These are phyloP conservation scores for Ganoderma meredithae DNA, from an alignment of 1,284 basidiomycete species.

Conservation along the genomic window DNA sequence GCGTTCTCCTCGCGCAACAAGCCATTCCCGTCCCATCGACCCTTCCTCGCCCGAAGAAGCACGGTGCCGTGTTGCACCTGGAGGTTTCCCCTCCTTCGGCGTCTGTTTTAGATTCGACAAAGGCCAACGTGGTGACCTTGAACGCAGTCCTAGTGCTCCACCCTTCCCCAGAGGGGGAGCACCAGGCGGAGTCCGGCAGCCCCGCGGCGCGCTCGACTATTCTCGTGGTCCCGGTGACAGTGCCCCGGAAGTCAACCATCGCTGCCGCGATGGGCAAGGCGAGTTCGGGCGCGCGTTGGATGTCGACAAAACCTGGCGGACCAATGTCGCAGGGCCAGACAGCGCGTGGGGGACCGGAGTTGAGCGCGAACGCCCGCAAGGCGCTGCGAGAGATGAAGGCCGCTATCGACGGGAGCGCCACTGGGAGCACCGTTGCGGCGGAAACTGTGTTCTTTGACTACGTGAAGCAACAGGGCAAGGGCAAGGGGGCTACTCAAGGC, in stretches of 20 bases:
- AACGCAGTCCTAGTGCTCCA: slow-evolving; percentile 66
- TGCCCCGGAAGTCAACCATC: slow-evolving; percentile 62
- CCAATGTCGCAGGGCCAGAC: slow-evolving; percentile 1
- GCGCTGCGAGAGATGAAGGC: slow-evolving; percentile 48
- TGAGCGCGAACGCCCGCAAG: slow-evolving; percentile 45
- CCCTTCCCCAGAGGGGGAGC: slow-evolving; percentile 41
- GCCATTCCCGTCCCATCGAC: slow-evolving; percentile 59
- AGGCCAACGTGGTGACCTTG: slow-evolving; percentile 15
- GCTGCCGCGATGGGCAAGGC: slow-evolving; percentile 67
- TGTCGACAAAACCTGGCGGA: slow-evolving; percentile 35
- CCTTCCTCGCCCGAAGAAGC: slow-evolving; percentile 47
- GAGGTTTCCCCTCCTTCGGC: slow-evolving; percentile 37
- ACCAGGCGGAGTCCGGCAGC: slow-evolving; percentile 23
- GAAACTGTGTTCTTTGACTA: slow-evolving; percentile 61
- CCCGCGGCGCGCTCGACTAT: slow-evolving; percentile 55
- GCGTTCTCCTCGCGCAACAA: slow-evolving; percentile 66
- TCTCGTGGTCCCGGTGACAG: slow-evolving; percentile 61
- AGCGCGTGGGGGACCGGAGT: slow-evolving; percentile 16
- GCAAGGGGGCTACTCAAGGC: slow-evolving; percentile 22
- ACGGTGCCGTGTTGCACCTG: slow-evolving; percentile 45
- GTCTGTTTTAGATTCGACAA: background rate
- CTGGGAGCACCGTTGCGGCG: slow-evolving; percentile 40
- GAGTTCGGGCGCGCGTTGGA: slow-evolving; percentile 57
- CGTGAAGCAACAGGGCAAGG: slow-evolving; percentile 45
- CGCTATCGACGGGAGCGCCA: slow-evolving; percentile 24